A percentile compares a stretch with the other conserved stretches of the same genome.
These are phyloP conservation scores for Xylaria venustula DNA, from an alignment of 495 filamentous ascomycete genomes.

Conservation along the genomic window DNA sequence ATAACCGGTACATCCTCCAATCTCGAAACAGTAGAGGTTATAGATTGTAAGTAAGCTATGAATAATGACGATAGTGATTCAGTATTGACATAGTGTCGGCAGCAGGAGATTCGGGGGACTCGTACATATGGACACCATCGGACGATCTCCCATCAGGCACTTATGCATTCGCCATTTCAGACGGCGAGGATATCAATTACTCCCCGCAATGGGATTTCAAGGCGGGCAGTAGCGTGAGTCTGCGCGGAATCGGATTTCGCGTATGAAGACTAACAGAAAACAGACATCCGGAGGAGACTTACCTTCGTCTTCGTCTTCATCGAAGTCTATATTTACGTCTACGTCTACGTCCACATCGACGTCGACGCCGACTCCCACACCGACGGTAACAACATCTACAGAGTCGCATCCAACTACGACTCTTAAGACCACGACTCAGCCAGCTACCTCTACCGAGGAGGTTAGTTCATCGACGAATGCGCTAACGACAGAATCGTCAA, in stretches of 20 bases:
- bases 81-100: neutral
- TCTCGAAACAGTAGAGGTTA: neutral
- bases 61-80: neutral
- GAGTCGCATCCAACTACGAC: neutral
- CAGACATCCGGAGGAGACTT: neutral
- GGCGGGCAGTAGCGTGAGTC: neutral
- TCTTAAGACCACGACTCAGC: neutral
- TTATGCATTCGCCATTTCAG: neutral
- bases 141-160: neutral
- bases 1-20: neutral
- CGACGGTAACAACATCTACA: neutral
- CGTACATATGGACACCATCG: neutral
- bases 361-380: neutral
- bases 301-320: no score
- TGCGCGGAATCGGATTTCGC: no score
- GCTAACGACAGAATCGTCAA: neutral
- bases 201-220: neutral
- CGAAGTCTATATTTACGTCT: neutral
- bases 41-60: neutral
- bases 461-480: no score
- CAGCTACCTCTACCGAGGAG: neutral
- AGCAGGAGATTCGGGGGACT: neutral
- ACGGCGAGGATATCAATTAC: neutral
- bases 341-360: neutral
- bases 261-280: neutral